Percentiles rank a stretch among this genome's conserved stretches.
Conservation (phyloP, 2,329 filamentous ascomycete genomes). For the Myriosclerotinia duriaeana region DNA sequence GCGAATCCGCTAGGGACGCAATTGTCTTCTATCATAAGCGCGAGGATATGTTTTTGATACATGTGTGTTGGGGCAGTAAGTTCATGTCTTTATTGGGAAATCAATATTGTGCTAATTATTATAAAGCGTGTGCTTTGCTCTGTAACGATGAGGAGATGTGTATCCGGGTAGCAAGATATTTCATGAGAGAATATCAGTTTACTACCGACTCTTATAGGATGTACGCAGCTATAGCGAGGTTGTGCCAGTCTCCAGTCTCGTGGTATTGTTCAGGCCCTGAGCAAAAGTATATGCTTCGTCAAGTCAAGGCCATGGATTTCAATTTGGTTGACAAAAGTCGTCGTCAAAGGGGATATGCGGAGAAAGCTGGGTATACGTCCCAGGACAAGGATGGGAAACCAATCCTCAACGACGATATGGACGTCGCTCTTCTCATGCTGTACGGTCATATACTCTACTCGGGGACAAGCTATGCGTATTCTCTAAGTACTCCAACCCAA, state of each 20-base stretch:
- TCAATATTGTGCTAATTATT: conserved; percentile 23
- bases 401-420: conserved; percentile 49
- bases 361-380: conserved; percentile 45
- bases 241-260: conserved; percentile 69
- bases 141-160: conserved; percentile 77
- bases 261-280: conserved; percentile 79
- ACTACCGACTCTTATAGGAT: conserved; percentile 81
- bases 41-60: conserved; percentile 67
- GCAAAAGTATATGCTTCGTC: conserved; percentile 87
- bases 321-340: conserved; percentile 55
- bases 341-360: conserved; percentile 46
- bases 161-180: conserved; percentile 71
- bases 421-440: conserved; percentile 78
- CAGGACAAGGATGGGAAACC: conserved; percentile 41
- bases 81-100: conserved; percentile 20
- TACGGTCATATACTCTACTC: conserved; percentile 89
- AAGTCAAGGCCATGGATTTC: conserved; percentile 87
- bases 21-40: conserved; percentile 76
- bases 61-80: conserved; percentile 74
- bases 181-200: conserved; percentile 80
- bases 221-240: conserved; percentile 73
- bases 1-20: conserved; percentile 75
- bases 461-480: conserved; percentile 78
- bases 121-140: conserved; percentile 74
- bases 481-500: conserved; percentile 58